Conservation (phyloP, 371 early-diverging fungal genomes). For the Mortierella sp. region DNA sequence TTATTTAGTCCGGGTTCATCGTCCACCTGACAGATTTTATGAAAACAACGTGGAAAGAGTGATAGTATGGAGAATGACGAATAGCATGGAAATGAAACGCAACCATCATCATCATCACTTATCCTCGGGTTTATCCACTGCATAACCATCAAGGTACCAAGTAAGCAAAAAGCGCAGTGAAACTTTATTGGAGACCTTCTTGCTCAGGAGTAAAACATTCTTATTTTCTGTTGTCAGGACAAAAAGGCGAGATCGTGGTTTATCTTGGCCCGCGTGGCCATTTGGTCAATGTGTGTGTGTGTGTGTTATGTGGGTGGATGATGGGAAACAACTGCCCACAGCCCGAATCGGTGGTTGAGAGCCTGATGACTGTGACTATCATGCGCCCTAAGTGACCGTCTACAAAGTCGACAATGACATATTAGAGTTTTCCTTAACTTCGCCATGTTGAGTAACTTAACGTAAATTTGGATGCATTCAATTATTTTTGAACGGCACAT, state of each 20-base stretch:
- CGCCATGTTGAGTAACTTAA: not conserved
- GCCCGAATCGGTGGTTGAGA: too few relatives aligned
- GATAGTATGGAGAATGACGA: not conserved
- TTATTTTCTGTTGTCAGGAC: not conserved
- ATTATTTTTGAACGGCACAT: not conserved
- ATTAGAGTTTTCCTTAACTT: conserved; percentile 26
- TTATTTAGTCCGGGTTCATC: not conserved
- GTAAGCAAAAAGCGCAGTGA: too few relatives aligned
- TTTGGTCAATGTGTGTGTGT: not conserved
- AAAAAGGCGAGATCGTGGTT: not conserved
- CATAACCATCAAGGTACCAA: too few relatives aligned
- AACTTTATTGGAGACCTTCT: too few relatives aligned
- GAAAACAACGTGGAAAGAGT: conserved; percentile 8
- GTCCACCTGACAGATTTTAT: conserved; percentile 1
- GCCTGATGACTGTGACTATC: too few relatives aligned
- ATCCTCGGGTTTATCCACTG: too few relatives aligned
- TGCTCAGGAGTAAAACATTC: not conserved
- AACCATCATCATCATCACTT: too few relatives aligned
- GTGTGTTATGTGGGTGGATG: not conserved
- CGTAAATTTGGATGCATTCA: not conserved
- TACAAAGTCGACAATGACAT: conserved; percentile 20
- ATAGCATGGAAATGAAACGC: not conserved
- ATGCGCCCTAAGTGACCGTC: conserved; percentile 14
- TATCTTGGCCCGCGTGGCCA: not conserved
- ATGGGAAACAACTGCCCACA: not conserved